Conservation (phyloP, 306 rosid species). For the Corylus americana region DNA sequence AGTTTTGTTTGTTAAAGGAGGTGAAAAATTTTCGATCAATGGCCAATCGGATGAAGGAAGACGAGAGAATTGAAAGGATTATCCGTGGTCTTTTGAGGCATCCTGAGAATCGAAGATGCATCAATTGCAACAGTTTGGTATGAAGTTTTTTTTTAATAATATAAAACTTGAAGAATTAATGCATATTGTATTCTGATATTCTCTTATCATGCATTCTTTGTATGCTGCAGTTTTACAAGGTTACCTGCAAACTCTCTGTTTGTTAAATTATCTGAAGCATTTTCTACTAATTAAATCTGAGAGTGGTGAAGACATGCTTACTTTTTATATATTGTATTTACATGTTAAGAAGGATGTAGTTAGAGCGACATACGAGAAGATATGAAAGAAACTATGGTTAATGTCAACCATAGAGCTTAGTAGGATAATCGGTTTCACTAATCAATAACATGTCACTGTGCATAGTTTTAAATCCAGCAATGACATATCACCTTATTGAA, state of each 20-base stretch:
- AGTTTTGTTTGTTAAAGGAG: slow-evolving; percentile 16
- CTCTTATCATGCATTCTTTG: not conserved
- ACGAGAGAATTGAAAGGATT: slow-evolving; percentile 56
- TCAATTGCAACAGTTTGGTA: slow-evolving; percentile 90
- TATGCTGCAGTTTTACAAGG: not conserved
- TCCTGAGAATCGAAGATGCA: slow-evolving; percentile 79
- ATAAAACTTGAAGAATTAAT: too few relatives aligned
- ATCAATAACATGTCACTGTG: not conserved
- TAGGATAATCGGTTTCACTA: not conserved
- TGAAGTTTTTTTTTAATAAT: not conserved
- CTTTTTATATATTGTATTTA: not conserved
- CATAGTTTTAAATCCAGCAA: not conserved
- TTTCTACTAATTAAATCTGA: not conserved
- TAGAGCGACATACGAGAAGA: not conserved
- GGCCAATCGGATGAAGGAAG: slow-evolving; percentile 68
- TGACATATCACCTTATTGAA: not conserved
- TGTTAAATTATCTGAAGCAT: not conserved
- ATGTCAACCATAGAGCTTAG: not conserved
- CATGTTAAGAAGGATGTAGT: not conserved
- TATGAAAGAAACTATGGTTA: not conserved
- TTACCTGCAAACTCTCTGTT: not conserved
- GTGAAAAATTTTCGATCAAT: slow-evolving; percentile 38
- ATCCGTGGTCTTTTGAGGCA: slow-evolving; percentile 73
- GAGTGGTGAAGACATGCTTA: not conserved
- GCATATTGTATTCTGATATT: not conserved